Evolutionary conservation across 2,329 filamentous ascomycete genomes (phyloP), one percentile per base, ranked within the genome.

Genomic region (Penicillium sp.): DNA sequence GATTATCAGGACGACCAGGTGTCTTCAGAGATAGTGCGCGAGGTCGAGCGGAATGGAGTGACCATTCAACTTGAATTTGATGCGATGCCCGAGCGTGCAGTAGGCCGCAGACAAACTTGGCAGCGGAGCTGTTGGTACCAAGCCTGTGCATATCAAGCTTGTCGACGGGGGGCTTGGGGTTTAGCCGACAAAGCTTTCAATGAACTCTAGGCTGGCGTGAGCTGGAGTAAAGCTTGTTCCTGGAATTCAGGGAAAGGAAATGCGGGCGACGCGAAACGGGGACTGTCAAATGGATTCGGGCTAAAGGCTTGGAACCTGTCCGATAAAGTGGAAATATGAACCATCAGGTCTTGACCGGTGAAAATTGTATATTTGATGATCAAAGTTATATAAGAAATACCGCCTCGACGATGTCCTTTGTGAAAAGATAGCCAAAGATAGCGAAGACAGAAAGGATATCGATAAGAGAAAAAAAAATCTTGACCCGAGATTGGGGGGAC

Each of bases 1-100:
- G 70, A 76, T 47, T 74, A 75, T 50, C 64, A 63, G 8, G 54
- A 59, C 3, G 39, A 53, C 4, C 46, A 64, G 26, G 46, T 53
- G 7, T 28, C 46, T 26, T 27, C 26, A 3, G 12, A 49, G 8
- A 51, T 53, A 34, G 27, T 51, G 8, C 6, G 25, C 29, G 45
- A 47, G 7, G 45, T 40, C 12, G 49, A 43, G 13, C 42, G 45
- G 33, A 48, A 54, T 40, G 47, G 47, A 3, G 39, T 57, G 18
- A 38, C 5, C 4, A 37, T 53, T 18, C 39, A 34, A 3, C 24
- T 44, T 25, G 51, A 36, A 8, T 46, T 35, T 25, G 46, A 43
- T 36, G 48, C 48, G 24, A 49, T 34, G n/a, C n/a, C n/a, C n/a
- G 1, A 48, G 51, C 3, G 29, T 38, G 11, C 51, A 51, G 43